Conservation (phyloP, 805 yeast species). For the Cyberlindnera mrakii region DNA sequence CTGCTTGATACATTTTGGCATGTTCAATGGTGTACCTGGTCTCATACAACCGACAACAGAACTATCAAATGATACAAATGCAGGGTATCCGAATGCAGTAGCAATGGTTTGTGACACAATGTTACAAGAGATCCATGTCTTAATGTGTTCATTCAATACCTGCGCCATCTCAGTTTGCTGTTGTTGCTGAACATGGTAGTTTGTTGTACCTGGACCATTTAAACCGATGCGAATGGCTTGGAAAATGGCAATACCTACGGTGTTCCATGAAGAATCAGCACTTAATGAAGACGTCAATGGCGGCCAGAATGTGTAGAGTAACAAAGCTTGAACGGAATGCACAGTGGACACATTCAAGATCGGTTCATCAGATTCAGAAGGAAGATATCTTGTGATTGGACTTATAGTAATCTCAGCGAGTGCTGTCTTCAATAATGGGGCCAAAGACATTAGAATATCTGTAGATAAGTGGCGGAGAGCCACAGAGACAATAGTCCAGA, state of each 20-base stretch:
- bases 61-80: slow-evolving; percentile 80
- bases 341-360: slow-evolving; percentile 85
- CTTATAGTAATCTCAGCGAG: slow-evolving; percentile 84
- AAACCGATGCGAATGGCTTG: slow-evolving; percentile 91
- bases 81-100: slow-evolving; percentile 90
- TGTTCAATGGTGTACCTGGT: slow-evolving; percentile 32
- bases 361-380: slow-evolving; percentile 75
- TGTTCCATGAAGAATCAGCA: slow-evolving; percentile 95
- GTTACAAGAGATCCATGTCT: slow-evolving; percentile 94
- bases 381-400: slow-evolving; percentile 81
- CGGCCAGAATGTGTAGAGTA: slow-evolving; percentile 91
- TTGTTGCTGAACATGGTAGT: slow-evolving; percentile 39
- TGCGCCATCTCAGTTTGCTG: slow-evolving; percentile 19
- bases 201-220: slow-evolving; percentile 61
- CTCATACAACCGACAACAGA: slow-evolving; percentile 51
- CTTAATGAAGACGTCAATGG: slow-evolving; percentile 90
- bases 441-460: slow-evolving; percentile 45
- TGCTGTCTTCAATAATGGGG: slow-evolving; percentile 67
- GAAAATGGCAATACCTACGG: slow-evolving; percentile 87
- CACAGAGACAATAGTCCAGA: slow-evolving; percentile 89
- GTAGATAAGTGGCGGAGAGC: slow-evolving; percentile 62
- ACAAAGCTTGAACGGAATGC: slow-evolving; percentile 88
- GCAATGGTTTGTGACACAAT: slow-evolving; percentile 86
- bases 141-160: slow-evolving; percentile 66
- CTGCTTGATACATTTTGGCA: slow-evolving; percentile 42